phyloP scores from a whole-genome alignment of 2,329 filamentous ascomycete species.

The Cryphonectria radicalis region DNA sequence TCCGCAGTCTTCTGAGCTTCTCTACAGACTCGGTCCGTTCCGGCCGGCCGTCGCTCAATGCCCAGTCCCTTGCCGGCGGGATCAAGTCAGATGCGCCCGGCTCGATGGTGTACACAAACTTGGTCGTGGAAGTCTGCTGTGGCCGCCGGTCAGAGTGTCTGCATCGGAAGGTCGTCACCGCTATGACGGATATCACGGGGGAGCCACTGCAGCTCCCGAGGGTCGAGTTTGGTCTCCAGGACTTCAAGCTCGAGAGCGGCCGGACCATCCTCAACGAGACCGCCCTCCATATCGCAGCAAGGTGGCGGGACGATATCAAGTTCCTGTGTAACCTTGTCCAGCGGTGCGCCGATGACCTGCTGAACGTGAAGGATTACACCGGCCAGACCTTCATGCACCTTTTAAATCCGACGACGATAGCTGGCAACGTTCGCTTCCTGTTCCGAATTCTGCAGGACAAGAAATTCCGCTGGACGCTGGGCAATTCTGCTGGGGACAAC shows the following conservation, averaged over 20 bases:
- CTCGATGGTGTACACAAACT: slow-evolving; percentile 1
- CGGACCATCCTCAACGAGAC: slow-evolving; percentile 10
- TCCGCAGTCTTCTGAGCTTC: slow-evolving; percentile 12
- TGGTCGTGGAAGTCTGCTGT: slow-evolving; percentile 10
- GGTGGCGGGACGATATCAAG: neutral
- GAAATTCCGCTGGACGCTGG: slow-evolving; percentile 6
- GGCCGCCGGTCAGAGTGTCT: slow-evolving; percentile 4
- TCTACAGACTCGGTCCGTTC: neutral
- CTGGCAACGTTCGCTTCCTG: slow-evolving; percentile 2
- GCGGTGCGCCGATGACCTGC: slow-evolving; percentile 4
- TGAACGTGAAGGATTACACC: slow-evolving; percentile 6
- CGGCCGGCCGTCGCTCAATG: neutral
- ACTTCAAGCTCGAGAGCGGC: neutral
- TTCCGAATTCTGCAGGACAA: slow-evolving; percentile 9
- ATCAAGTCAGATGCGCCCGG: neutral
- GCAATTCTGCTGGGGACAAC: neutral
- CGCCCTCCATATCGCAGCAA: slow-evolving; percentile 6
- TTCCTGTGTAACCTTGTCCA: slow-evolving; percentile 1
- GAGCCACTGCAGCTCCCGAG: slow-evolving; percentile 6
- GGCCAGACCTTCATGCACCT: slow-evolving; percentile 4
- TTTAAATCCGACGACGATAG: neutral
- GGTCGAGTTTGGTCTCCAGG: neutral
- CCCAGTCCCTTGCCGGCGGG: neutral
- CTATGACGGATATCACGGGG: neutral
- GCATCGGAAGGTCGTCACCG: slow-evolving; percentile 9